Evolutionary conservation across 176 grass and related monocot genomes (phyloP), one percentile per base, ranked within the genome.

Genomic region (Triticum monococcum): DNA sequence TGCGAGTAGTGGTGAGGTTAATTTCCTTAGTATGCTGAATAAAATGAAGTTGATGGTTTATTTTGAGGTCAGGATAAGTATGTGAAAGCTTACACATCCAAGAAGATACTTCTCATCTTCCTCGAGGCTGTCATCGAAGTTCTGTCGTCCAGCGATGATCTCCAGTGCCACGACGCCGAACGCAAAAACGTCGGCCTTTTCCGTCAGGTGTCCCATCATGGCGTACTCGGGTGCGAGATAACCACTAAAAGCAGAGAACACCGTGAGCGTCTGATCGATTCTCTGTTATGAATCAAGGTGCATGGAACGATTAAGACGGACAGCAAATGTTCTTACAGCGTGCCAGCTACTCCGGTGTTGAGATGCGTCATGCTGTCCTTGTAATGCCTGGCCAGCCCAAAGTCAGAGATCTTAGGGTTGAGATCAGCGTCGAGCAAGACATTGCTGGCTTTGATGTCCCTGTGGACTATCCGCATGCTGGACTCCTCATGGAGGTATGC

Each of bases 401-500:
- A 95, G 69, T 92, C 93, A 12, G 93, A 95, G 79, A 92, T 52
- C 14, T 52, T 52, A 6, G 48, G 48, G 14, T 17, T 52, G 5
- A 52, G 48, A 52, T 52, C 48, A 52, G 14, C 48, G 16, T 52
- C 48, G 48, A 52, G 48, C 48, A 52, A 52, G 48, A 52, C 48
- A 52, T 52, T 52, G 48, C 48, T 52, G 14, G 48, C 48, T 2
- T 52, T 52, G 48, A 52, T 52, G 56, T 95, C 93, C 91, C 93
- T 86, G 63, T 95, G 18, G 5, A 57, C 88, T 43, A 95, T 95
- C 31, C 90, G 80, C 24, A 87, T 46, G 22, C 77, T 87, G 23
- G 91, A 89, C 16, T 95, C 93, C 88, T 95, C 90, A 22, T 95
- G 93, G 20, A 95, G 76, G 75, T 92, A 95, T 22, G 88, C 37